Evolutionary conservation across 257 asterid genomes (phyloP).

Genomic region (Jacaranda copaia): DNA sequence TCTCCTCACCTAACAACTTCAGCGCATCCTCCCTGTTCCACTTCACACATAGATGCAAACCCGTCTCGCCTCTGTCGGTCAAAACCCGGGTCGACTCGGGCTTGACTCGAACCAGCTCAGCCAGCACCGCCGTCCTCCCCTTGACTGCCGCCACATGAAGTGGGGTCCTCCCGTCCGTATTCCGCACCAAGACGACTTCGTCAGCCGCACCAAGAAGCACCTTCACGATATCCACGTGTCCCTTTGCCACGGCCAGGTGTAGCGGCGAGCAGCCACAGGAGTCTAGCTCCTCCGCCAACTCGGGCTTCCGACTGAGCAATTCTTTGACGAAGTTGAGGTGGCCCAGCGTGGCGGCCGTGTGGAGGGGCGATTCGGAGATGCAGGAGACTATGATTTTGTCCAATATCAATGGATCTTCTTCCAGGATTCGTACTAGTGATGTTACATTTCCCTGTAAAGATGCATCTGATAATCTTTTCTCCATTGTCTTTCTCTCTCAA

Average conservation of each 20-base stretch:
- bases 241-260: conserved; percentile 56
- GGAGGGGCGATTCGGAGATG: conserved; percentile 50
- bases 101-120: conserved; percentile 42
- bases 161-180: conserved; percentile 53
- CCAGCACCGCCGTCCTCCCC: conserved; percentile 45
- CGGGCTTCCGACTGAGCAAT: conserved; percentile 41
- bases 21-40: conserved; percentile 45
- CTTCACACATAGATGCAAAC: conserved; percentile 48
- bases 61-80: conserved; percentile 51
- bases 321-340: conserved; percentile 43
- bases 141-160: conserved; percentile 51
- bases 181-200: conserved; percentile 36
- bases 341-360: conserved; percentile 46
- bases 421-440: conserved; percentile 34
- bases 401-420: conserved; percentile 45
- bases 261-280: conserved; percentile 49
- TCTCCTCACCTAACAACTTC: conserved; percentile 40
- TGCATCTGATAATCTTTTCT: conserved; percentile 47
- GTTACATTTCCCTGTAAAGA: conserved; percentile 48
- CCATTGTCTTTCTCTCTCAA: conserved; percentile 39
- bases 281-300: conserved; percentile 52
- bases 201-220: conserved; percentile 39
- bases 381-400: conserved; percentile 45
- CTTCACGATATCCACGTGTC: conserved; percentile 44
- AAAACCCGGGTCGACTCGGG: conserved; percentile 33